Percentiles rank a stretch among this genome's conserved stretches.
phyloP scores from a whole-genome alignment of 176 grass and related monocot genomes.

The Otatea glauca region DNA sequence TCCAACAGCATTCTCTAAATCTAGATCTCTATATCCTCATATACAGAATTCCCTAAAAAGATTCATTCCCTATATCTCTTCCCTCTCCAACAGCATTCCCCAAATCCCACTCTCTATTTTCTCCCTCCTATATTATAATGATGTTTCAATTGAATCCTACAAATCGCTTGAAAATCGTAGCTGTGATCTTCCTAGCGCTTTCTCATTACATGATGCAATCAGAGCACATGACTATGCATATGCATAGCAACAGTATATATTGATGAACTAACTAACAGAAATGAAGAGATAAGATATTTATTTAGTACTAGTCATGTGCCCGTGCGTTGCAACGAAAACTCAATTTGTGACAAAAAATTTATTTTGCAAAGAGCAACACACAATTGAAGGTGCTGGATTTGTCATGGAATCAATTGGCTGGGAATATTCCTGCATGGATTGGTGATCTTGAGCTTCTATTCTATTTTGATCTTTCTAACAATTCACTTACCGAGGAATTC shows the following conservation, averaged over 20 bases:
- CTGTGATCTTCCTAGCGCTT: not conserved
- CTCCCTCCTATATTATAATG: too few species aligned
- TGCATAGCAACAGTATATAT: not conserved
- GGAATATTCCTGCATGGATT: constrained; percentile 83
- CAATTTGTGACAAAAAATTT: too few species aligned
- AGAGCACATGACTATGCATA: not conserved
- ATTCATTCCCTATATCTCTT: too few species aligned
- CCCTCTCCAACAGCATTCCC: too few species aligned
- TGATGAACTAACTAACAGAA: not conserved
- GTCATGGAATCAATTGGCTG: constrained; percentile 85
- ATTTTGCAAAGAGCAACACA: too few species aligned
- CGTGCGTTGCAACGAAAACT: too few species aligned
- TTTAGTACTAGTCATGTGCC: too few species aligned
- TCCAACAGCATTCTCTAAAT: too few species aligned
- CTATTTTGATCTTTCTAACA: constrained; percentile 97
- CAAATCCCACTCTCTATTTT: too few species aligned
- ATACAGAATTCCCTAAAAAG: too few species aligned
- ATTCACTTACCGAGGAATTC: constrained; percentile 75
- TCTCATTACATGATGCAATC: constrained; percentile 13
- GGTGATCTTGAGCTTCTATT: constrained; percentile 78
- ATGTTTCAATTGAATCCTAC: not conserved
- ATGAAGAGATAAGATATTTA: not conserved
- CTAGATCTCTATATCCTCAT: too few species aligned
- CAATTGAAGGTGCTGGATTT: constrained; percentile 85
- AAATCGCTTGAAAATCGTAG: not conserved